These are phyloP conservation scores for Tylopilus sp. DNA, from an alignment of 768 basidiomycete species.

Conservation along the genomic window DNA sequence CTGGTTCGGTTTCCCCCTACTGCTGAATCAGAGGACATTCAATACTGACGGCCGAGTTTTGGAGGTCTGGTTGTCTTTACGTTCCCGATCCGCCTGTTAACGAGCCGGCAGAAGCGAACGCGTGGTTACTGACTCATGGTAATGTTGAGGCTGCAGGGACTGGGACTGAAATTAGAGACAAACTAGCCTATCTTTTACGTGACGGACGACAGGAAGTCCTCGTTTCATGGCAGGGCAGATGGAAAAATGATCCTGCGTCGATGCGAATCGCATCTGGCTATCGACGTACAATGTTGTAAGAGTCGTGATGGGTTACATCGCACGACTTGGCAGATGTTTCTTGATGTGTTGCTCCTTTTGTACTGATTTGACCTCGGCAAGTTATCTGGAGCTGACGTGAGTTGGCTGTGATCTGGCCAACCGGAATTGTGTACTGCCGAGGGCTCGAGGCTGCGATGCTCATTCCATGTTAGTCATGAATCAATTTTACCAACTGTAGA, in stretches of 20 bases:
- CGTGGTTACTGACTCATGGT: conserved; percentile 3
- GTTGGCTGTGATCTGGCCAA: background rate
- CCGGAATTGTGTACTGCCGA: background rate
- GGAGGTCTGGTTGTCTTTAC: conserved; percentile 15
- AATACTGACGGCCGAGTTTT: conserved; percentile 7
- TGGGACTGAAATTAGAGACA: background rate
- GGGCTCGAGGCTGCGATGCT: too few relatives aligned
- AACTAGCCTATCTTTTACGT: background rate
- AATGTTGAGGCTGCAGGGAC: background rate
- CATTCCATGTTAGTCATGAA: background rate
- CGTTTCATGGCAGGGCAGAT: conserved; percentile 22
- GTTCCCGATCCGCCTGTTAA: conserved; percentile 9
- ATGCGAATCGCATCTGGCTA: conserved; percentile 2
- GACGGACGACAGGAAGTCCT: background rate
- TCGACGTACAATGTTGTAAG: conserved; percentile 10
- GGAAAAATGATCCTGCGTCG: conserved; percentile 22
- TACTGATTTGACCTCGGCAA: conserved; percentile 15
- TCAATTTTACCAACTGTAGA: background rate
- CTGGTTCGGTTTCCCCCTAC: conserved; percentile 10
- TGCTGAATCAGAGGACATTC: conserved; percentile 5
- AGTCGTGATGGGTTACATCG: background rate
- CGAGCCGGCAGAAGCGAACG: conserved; percentile 3
- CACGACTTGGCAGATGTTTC: background rate
- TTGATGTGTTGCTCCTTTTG: background rate
- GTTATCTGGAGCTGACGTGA: background rate